These are phyloP conservation scores for Suillus variegatus DNA, from an alignment of 768 basidiomycete genomes.

Conservation along the genomic window DNA sequence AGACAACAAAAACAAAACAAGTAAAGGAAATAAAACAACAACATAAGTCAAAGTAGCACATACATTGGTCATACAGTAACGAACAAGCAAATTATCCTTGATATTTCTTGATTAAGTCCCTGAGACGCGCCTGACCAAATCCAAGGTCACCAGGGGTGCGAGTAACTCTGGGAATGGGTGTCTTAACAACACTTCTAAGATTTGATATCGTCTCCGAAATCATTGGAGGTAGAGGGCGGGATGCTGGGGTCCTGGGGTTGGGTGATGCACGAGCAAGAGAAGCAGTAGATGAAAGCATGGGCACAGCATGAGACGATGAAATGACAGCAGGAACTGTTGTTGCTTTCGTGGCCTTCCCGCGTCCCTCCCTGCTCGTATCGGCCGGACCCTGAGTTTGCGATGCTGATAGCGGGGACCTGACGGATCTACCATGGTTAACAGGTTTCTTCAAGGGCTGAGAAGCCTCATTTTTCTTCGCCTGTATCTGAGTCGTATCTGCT, in stretches of 20 bases:
- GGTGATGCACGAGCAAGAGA: constrained; percentile 60
- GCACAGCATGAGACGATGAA: constrained; percentile 72
- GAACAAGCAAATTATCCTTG: constrained; percentile 40
- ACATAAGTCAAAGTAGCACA: not conserved
- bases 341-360: constrained; percentile 53
- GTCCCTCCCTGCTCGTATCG: not conserved
- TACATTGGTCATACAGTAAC: not conserved
- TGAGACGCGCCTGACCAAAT: constrained; percentile 75
- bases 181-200: constrained; percentile 15
- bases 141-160: constrained; percentile 49
- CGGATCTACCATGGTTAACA: not conserved
- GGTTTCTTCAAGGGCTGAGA: constrained; percentile 16
- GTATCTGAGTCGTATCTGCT: constrained; percentile 22
- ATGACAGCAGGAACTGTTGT: constrained; percentile 66
- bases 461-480: constrained; percentile 14
- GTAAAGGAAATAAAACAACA: not conserved
- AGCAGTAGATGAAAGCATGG: constrained; percentile 74
- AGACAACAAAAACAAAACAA: not conserved
- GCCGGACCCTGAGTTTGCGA: constrained; percentile 1
- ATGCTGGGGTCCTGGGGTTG: constrained; percentile 19
- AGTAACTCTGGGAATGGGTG: constrained; percentile 11
- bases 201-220: constrained; percentile 33
- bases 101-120: constrained; percentile 83
- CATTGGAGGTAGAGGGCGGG: constrained; percentile 36
- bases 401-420: constrained; percentile 11